Evolutionary conservation across 2,329 filamentous ascomycete species (phyloP), one percentile per base, ranked within the genome.

Genomic region (Hypomyces perniciosus): DNA sequence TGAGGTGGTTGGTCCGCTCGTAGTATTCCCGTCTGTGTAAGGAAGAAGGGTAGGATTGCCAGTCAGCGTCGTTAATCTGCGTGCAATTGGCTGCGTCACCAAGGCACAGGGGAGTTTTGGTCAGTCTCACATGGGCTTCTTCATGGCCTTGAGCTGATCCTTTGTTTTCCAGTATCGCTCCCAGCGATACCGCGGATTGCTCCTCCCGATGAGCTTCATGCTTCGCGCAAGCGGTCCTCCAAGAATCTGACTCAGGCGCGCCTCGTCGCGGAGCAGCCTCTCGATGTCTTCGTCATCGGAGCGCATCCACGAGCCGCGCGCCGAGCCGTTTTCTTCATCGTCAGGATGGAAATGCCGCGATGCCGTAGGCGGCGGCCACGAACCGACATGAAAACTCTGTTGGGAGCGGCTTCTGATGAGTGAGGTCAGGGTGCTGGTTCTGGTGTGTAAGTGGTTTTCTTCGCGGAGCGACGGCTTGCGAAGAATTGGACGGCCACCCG

Each of bases 151-250:
- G 56, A 96, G 73, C 64, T 95, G 79, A 29, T 86, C 84, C 30
- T 90, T 83, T 0, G 82, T 81, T 67, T 88, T 95, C 80, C 88
- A 95, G 66, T 96, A 96, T 54, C 78, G 79, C 64, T 90, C 85
- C 86, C 90, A 96, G 56, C 80, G 80, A 69, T 95, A 96, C 54
- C 88, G 75, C 13, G 89, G 88, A 65, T 93, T 96, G 58, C 81
- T 89, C 61, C 88, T 88, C 39, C 92, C 92, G 65, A 96, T 95
- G 60, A 97, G 76, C 49, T 89, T 80, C 79, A 90, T 87, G 63
- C 86, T 90, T 55, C 88, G 79, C 78, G 90, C 86, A 65, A 88
- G 82, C 3, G 85, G 83, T n/a, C 79, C 80, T 61, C 78, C 76
- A 48, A 86, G 77, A 53, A 85, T 72, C 54, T 76, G 73, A 52